phyloP scores from a whole-genome alignment of 1,284 basidiomycete genomes.

The Microstroma glucosiphilum region DNA sequence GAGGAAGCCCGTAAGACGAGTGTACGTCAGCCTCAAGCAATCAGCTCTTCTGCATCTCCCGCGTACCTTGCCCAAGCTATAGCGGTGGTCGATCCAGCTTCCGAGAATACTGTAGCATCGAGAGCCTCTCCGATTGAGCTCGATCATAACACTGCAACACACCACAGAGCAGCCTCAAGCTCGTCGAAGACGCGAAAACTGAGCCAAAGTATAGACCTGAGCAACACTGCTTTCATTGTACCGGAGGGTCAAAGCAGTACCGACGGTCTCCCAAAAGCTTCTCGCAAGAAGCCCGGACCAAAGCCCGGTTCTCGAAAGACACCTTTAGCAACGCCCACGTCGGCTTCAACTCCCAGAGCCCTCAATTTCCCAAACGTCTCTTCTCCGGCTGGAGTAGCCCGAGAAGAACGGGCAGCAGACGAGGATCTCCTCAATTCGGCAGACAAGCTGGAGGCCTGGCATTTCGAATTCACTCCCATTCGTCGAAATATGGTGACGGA shows the following conservation, averaged over 20 bases:
- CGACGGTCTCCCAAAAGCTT: not conserved
- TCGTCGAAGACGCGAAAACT: slow-evolving; percentile 23
- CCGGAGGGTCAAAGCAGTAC: not conserved
- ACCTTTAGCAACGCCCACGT: not conserved
- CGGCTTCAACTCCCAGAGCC: not conserved
- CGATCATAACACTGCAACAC: not conserved
- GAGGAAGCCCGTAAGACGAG: slow-evolving; percentile 40
- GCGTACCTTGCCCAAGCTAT: not conserved
- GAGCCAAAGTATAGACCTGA: slow-evolving; percentile 30
- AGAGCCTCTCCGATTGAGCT: not conserved
- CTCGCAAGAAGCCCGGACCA: slow-evolving; percentile 1
- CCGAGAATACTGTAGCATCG: not conserved
- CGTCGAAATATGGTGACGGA: slow-evolving; percentile 35
- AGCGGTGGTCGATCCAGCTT: not conserved
- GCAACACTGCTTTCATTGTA: slow-evolving; percentile 24
- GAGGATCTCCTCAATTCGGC: slow-evolving; percentile 5
- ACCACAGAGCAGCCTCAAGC: not conserved
- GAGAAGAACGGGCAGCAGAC: not conserved
- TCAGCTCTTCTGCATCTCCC: slow-evolving; percentile 7
- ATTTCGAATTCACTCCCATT: slow-evolving; percentile 44
- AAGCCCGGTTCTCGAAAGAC: slow-evolving; percentile 3
- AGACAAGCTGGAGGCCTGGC: slow-evolving; percentile 45
- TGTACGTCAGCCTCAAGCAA: slow-evolving; percentile 7
- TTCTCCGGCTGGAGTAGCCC: not conserved
- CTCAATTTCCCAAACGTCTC: not conserved